A percentile compares a stretch with the other conserved stretches of the same genome.
Conservation (phyloP, 495 filamentous ascomycete species). For the Penicillium fimorum region DNA sequence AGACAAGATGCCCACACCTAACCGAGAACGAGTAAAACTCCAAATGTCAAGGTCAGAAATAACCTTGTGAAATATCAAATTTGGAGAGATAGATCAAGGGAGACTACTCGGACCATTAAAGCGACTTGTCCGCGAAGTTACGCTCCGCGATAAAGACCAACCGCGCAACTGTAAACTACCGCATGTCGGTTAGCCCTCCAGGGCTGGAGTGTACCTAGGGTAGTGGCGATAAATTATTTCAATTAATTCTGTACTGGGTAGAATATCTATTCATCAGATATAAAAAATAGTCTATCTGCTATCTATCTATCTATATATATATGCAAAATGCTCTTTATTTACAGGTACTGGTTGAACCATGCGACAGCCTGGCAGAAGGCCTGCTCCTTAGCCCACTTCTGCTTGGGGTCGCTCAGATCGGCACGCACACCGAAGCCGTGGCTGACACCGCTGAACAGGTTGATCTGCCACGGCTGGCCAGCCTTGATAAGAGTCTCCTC, state of each 20-base stretch:
- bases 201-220: too few species aligned
- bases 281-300: too few species aligned
- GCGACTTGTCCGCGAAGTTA: conserved; percentile 4
- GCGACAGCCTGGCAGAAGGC: conserved; percentile 75
- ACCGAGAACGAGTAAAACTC: background rate
- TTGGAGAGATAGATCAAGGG: background rate
- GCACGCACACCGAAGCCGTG: conserved; percentile 81
- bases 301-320: conserved; percentile 1
- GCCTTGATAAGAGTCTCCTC: conserved; percentile 60
- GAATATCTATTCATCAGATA: background rate
- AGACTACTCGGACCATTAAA: background rate
- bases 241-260: background rate
- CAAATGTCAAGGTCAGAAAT: background rate
- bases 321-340: conserved; percentile 20
- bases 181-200: background rate
- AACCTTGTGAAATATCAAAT: background rate
- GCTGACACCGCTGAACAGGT: conserved; percentile 67
- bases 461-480: conserved; percentile 74
- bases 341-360: conserved; percentile 71
- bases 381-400: conserved; percentile 81
- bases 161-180: background rate
- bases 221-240: background rate
- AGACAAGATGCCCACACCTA: background rate
- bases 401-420: conserved; percentile 56
- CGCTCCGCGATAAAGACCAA: conserved; percentile 3